Base-by-base conservation (phyloP, 192 early-diverging fungal genomes). In the Backusella psychrophila region DNA sequence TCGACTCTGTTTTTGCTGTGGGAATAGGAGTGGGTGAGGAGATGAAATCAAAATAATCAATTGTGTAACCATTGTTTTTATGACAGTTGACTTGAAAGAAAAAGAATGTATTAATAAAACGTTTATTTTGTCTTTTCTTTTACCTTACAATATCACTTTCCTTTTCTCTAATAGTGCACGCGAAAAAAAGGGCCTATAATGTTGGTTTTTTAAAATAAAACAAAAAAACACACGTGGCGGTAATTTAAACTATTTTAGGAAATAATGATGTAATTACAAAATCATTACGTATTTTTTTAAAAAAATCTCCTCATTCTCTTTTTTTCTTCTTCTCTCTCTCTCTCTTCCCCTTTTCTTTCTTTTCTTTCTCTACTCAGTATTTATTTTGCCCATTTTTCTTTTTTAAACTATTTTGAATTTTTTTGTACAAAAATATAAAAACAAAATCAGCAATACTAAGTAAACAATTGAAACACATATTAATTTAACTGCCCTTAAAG, bases 231-330 rank as follows among this genome's bases (percentile, higher is more conserved):
- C 56, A 26, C 56, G 56, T 59, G 56, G 56, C 56, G 56, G 56
- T 3, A 11, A 11, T 59, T 59, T 59, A 59, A 59, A 59, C 56
- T 59, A 59, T 26, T 59, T 59, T 59, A 59, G 56, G 56, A 23
- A 59, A 59, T 59, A 21, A 59, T 59, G 56, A 59, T 59, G 56
- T 59, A 59, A 59, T 59, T 59, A 21, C 7, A 59, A 56, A 56
- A 56, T 56, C 53, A 56, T 56, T 56, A 56, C 53, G 53, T 56
- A 23, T 59, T 68, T 69, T 69, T 38, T 69, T 68, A 23, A 19
- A 19, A 67, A 38, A 67, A 35, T 36, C 31, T 67, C 35, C 19
- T 39, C 17, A 21, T 36, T 36, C 8, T 36, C 0, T 7, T 36
- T 38, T 36, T 36, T 38, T 17, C 26, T 36, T 12, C 35, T 66